Evolutionary conservation across 371 early-diverging fungal genomes (phyloP).

Genomic region (Mucor piriformis): DNA sequence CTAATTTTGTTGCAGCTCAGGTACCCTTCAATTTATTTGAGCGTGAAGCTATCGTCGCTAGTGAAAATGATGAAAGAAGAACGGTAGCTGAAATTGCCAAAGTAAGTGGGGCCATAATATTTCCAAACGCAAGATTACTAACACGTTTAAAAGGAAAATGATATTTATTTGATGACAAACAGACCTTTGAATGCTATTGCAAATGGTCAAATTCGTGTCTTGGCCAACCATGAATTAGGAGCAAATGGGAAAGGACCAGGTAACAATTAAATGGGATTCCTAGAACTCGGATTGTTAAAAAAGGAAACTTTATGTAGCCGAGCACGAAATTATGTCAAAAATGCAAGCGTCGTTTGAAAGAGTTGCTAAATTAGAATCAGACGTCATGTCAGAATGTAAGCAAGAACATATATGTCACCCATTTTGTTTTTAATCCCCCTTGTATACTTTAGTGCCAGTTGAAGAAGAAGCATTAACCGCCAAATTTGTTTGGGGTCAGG

Average conservation of each 20-base stretch:
- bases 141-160: slow-evolving; percentile 30
- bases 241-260: slow-evolving; percentile 28
- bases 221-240: slow-evolving; percentile 54
- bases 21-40: slow-evolving; percentile 83
- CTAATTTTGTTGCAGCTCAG: slow-evolving; percentile 67
- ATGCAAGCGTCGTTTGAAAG: slow-evolving; percentile 55
- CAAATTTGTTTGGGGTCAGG: slow-evolving; percentile 76
- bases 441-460: slow-evolving; percentile 26
- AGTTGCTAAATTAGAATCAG: slow-evolving; percentile 63
- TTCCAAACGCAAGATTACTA: not conserved
- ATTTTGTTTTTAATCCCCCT: not conserved
- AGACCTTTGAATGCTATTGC: slow-evolving; percentile 77
- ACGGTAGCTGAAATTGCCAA: slow-evolving; percentile 62
- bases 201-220: slow-evolving; percentile 64
- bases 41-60: slow-evolving; percentile 50
- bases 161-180: slow-evolving; percentile 70
- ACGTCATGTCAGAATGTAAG: slow-evolving; percentile 64
- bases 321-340: slow-evolving; percentile 54
- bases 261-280: not conserved
- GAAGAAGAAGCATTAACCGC: slow-evolving; percentile 61
- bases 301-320: slow-evolving; percentile 30
- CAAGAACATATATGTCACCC: not conserved
- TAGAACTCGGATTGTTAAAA: no score
- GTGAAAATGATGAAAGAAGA: slow-evolving; percentile 17
- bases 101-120: no score